Evolutionary conservation across 495 filamentous ascomycete genomes (phyloP).

Genomic region (Xylaria sp.): DNA sequence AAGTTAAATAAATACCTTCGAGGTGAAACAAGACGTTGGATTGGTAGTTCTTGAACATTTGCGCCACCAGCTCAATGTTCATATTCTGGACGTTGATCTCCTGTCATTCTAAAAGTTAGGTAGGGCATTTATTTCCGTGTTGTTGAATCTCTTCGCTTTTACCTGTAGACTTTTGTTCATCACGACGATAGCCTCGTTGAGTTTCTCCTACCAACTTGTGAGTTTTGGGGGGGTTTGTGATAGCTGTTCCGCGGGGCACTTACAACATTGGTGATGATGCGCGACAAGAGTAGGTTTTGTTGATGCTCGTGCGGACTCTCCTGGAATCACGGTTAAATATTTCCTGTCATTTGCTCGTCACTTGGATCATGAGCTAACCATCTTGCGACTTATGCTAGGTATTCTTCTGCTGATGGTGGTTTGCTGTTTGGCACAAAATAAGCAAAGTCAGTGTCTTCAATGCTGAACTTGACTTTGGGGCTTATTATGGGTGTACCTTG

Average conservation of each 20-base stretch:
- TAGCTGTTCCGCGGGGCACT: conserved; percentile 39
- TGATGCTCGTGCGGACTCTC: conserved; percentile 98
- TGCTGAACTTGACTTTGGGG: no score
- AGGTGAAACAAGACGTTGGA: conserved; percentile 97
- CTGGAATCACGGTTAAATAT: conserved; percentile 50
- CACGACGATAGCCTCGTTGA: conserved; percentile 91
- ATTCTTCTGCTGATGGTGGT: background rate
- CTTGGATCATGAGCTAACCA: background rate
- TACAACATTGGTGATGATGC: conserved; percentile 98
- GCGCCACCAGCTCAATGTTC: conserved; percentile 96
- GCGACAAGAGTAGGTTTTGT: conserved; percentile 88
- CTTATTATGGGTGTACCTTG: no score
- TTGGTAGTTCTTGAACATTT: conserved; percentile 99
- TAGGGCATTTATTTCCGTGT: conserved; percentile 17
- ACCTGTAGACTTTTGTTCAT: conserved; percentile 93
- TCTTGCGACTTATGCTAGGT: conserved; percentile 4
- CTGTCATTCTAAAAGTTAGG: conserved; percentile 50
- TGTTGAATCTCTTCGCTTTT: conserved; percentile 19
- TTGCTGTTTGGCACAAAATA: background rate
- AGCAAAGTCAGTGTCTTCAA: background rate
- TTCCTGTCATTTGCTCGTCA: background rate
- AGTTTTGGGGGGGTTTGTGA: conserved; percentile 18
- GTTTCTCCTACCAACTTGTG: conserved; percentile 76
- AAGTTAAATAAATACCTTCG: conserved; percentile 70
- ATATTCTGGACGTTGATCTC: conserved; percentile 98